A percentile compares a stretch with the other conserved stretches of the same genome.
Evolutionary conservation across 202 grass and related monocot species (phyloP).

Genomic region (Panicum virgatum): DNA sequence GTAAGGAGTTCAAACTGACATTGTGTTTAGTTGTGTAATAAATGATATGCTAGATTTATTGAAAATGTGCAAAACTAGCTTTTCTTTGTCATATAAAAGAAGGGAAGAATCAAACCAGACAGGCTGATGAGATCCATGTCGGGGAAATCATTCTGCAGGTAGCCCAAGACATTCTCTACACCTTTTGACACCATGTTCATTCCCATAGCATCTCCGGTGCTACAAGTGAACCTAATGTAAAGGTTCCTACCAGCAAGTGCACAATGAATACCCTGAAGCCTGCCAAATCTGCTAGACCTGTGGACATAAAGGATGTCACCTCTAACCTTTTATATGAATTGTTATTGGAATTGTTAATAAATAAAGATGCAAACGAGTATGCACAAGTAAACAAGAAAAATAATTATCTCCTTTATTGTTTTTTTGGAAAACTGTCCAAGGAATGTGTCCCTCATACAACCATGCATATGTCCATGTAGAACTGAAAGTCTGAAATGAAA

Average conservation of each 20-base stretch:
- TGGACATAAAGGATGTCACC: slow-evolving; percentile 17
- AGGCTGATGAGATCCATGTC: slow-evolving; percentile 79
- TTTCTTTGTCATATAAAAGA: slow-evolving; percentile 8
- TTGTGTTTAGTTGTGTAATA: background rate
- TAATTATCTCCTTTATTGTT: background rate
- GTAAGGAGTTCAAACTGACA: background rate
- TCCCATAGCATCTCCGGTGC: slow-evolving; percentile 73
- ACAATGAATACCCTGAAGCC: slow-evolving; percentile 58
- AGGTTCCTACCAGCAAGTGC: slow-evolving; percentile 71
- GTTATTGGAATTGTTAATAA: background rate
- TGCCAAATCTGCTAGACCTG: slow-evolving; percentile 91
- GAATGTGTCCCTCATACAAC: background rate
- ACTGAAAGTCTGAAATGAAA: background rate
- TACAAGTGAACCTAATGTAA: slow-evolving; percentile 61
- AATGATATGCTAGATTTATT: slow-evolving; percentile 3
- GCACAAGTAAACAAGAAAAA: background rate
- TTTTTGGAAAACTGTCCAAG: background rate
- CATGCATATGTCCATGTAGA: background rate
- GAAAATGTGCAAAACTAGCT: background rate
- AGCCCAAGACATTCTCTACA: slow-evolving; percentile 70
- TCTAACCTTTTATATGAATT: background rate
- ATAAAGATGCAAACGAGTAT: background rate
- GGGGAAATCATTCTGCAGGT: slow-evolving; percentile 56
- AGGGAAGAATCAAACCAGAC: slow-evolving; percentile 61
- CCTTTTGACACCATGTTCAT: slow-evolving; percentile 82